Conservation (phyloP, 2,329 filamentous ascomycete genomes). For the Furcasterigmium sp. region DNA sequence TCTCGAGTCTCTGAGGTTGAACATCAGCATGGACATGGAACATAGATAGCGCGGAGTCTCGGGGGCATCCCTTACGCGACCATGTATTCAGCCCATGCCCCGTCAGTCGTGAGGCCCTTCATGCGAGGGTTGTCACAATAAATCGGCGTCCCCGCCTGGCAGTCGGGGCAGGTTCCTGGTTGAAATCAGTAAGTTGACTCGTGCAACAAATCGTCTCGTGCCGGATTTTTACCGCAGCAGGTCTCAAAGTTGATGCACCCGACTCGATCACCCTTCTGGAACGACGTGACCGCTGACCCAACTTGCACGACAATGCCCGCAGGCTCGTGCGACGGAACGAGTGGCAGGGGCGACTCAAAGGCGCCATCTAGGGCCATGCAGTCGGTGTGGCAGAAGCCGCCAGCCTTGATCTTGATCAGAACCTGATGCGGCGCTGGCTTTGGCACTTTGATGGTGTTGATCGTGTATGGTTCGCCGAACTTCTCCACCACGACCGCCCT, state of each 20-base stretch:
- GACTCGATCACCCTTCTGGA: constrained; percentile 51
- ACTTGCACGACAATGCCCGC: constrained; percentile 41
- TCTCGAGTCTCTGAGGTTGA: constrained; percentile 4
- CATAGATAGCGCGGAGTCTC: no score
- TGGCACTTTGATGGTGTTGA: constrained; percentile 6
- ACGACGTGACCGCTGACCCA: constrained; percentile 40
- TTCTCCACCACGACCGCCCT: no score
- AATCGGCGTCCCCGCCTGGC: constrained; percentile 5
- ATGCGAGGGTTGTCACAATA: constrained; percentile 10
- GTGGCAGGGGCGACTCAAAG: constrained; percentile 4
- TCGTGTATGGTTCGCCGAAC: constrained; percentile 6
- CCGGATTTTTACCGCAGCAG: constrained; percentile 5
- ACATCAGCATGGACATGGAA: background rate
- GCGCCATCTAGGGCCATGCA: constrained; percentile 10
- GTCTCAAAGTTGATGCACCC: constrained; percentile 13
- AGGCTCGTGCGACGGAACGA: constrained; percentile 10
- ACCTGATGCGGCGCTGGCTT: constrained; percentile 8
- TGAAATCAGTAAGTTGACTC: background rate
- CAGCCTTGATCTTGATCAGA: constrained; percentile 9
- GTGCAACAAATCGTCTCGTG: background rate
- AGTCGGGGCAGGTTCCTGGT: constrained; percentile 5
- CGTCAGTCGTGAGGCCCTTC: constrained; percentile 7
- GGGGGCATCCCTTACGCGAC: constrained; percentile 5
- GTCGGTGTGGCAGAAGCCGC: constrained; percentile 11
- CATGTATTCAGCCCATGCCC: constrained; percentile 10